phyloP scores from a whole-genome alignment of 1,139 yeast species.

The Taphrina communis region DNA sequence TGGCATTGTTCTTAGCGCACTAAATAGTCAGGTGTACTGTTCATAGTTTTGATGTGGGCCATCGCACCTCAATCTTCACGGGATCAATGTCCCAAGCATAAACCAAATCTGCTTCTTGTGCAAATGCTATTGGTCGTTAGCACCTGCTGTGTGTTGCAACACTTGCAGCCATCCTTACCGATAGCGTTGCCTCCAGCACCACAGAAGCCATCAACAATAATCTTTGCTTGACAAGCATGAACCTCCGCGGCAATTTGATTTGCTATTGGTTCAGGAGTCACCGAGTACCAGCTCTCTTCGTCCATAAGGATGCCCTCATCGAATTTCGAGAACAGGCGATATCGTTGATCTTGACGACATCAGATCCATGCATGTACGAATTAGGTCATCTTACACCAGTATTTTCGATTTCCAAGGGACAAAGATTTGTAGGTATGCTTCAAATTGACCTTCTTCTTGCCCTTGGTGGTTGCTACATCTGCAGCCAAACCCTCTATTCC shows the following conservation, averaged over 20 bases:
- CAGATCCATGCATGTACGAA: not conserved
- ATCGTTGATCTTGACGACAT: slow-evolving; percentile 54
- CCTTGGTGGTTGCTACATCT: not conserved
- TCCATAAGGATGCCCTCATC: slow-evolving; percentile 77
- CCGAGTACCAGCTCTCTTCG: slow-evolving; percentile 84
- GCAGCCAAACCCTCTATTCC: not conserved
- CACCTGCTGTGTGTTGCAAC: no score
- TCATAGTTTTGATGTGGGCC: not conserved
- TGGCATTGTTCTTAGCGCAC: slow-evolving; percentile 75
- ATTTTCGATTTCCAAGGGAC: slow-evolving; percentile 14
- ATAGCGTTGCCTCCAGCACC: slow-evolving; percentile 88
- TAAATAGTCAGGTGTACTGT: slow-evolving; percentile 43
- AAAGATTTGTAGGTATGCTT: slow-evolving; percentile 13
- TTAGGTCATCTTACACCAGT: slow-evolving; percentile 23
- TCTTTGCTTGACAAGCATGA: slow-evolving; percentile 56
- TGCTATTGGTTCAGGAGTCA: slow-evolving; percentile 84
- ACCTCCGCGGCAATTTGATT: slow-evolving; percentile 60
- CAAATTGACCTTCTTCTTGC: not conserved
- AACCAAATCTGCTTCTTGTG: slow-evolving; percentile 29
- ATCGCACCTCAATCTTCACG: slow-evolving; percentile 27
- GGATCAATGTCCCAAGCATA: slow-evolving; percentile 32
- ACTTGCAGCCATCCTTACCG: not conserved
- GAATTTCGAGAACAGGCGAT: slow-evolving; percentile 63
- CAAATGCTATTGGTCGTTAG: slow-evolving; percentile 17
- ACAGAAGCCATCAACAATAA: slow-evolving; percentile 73